phyloP scores from a whole-genome alignment of 805 yeast genomes.

The Pichia manshurica region DNA sequence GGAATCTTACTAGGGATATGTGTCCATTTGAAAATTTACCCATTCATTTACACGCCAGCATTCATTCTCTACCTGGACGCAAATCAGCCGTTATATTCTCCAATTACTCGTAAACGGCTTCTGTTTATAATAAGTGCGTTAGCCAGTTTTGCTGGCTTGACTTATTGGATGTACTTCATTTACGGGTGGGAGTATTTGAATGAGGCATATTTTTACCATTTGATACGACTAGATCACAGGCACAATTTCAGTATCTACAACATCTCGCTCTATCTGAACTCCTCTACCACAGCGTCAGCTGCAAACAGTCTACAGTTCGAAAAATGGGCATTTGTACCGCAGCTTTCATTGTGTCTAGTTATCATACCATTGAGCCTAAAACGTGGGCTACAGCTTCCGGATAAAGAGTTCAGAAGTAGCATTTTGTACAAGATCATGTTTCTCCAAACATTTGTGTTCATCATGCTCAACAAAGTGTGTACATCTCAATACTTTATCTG shows the following conservation, averaged over 20 bases:
- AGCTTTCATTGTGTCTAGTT: constrained; percentile 47
- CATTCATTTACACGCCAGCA: constrained; percentile 80
- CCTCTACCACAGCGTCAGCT: constrained; percentile 29
- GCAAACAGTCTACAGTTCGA: constrained; percentile 1
- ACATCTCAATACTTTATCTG: constrained; percentile 96
- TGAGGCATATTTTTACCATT: constrained; percentile 79
- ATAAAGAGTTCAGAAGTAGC: constrained; percentile 23
- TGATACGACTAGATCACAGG: constrained; percentile 81
- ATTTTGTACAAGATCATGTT: constrained; percentile 50
- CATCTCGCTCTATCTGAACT: constrained; percentile 58
- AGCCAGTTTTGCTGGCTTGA: constrained; percentile 41
- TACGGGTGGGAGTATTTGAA: constrained; percentile 74
- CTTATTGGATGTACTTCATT: constrained; percentile 53
- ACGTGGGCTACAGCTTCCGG: constrained; percentile 4
- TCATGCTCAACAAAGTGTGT: constrained; percentile 72
- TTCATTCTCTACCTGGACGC: constrained; percentile 37
- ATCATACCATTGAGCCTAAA: constrained; percentile 50
- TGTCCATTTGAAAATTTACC: constrained; percentile 88
- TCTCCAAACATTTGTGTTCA: constrained; percentile 73
- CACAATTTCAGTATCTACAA: constrained; percentile 92
- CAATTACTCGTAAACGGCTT: constrained; percentile 40
- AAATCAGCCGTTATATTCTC: constrained; percentile 28
- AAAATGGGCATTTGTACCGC: constrained; percentile 48
- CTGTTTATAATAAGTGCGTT: constrained; percentile 37
- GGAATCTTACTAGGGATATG: constrained; percentile 65